Percentiles rank a stretch among this genome's conserved stretches.
Evolutionary conservation across 2,329 filamentous ascomycete genomes (phyloP).

Genomic region (Juglanconis juglandina): DNA sequence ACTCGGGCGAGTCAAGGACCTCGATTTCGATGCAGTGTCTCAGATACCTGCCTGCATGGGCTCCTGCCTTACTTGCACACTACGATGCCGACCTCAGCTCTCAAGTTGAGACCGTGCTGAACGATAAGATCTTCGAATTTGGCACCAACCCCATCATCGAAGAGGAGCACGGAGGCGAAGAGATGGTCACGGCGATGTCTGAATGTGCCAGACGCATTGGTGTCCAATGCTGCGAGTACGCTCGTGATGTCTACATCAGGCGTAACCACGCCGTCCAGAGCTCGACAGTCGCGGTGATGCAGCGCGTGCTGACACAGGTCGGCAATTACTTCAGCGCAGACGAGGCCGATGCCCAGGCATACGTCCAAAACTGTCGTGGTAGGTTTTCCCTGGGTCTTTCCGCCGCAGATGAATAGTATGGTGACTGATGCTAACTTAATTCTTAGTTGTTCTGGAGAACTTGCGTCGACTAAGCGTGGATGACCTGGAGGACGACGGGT

Average conservation of each 20-base stretch:
- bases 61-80: conserved; percentile 47
- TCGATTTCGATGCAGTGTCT: conserved; percentile 29
- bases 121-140: conserved; percentile 39
- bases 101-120: conserved; percentile 42
- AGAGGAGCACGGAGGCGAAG: conserved; percentile 29
- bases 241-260: conserved; percentile 44
- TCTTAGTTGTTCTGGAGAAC: conserved; percentile 40
- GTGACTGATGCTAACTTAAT: background rate
- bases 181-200: conserved; percentile 29
- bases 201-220: conserved; percentile 40
- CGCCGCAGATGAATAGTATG: background rate
- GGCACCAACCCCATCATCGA: conserved; percentile 28
- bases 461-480: conserved; percentile 55
- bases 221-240: conserved; percentile 41
- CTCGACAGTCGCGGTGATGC: conserved; percentile 40
- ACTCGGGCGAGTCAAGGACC: conserved; percentile 27
- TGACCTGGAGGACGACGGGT: conserved; percentile 56
- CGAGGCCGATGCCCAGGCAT: conserved; percentile 31
- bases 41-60: conserved; percentile 43
- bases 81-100: conserved; percentile 40
- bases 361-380: conserved; percentile 35
- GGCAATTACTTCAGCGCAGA: conserved; percentile 35
- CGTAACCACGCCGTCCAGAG: conserved; percentile 39
- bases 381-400: conserved; percentile 20
- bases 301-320: conserved; percentile 42